Evolutionary conservation across 2,329 filamentous ascomycete genomes (phyloP).

Genomic region (Coniochaeta ligniaria): DNA sequence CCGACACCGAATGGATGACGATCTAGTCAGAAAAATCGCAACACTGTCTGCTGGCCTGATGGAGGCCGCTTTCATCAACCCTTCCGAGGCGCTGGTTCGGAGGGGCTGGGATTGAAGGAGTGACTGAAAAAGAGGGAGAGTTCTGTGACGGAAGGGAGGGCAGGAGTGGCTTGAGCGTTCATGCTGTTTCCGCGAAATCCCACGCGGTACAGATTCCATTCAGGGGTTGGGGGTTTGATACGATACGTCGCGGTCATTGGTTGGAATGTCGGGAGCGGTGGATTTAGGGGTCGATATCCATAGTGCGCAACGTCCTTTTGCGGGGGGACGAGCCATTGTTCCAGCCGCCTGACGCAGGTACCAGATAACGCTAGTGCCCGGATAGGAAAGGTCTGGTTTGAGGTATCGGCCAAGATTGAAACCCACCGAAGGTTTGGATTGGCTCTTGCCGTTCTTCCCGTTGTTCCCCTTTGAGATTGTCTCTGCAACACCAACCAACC

Average conservation of each 20-base stretch:
- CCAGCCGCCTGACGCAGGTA: background rate
- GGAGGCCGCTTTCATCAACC: conserved; percentile 2
- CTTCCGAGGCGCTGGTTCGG: background rate
- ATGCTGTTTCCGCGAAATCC: background rate
- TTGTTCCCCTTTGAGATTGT: background rate
- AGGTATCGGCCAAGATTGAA: background rate
- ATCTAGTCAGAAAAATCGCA: background rate
- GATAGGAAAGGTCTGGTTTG: background rate
- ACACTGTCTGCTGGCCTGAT: background rate
- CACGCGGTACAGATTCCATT: background rate
- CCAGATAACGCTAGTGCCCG: background rate
- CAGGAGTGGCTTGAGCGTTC: conserved; percentile 1
- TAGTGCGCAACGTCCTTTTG: background rate
- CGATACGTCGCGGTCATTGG: background rate
- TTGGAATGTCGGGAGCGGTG: background rate
- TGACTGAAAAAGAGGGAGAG: conserved; percentile 1
- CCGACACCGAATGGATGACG: conserved; percentile 9
- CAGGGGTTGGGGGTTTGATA: background rate
- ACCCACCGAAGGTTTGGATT: background rate
- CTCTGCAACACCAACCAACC: background rate
- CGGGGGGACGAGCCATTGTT: background rate
- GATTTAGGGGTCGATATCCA: background rate
- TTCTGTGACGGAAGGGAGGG: conserved; percentile 10
- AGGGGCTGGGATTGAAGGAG: conserved; percentile 4
- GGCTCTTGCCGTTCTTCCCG: background rate